Percentiles rank a stretch among this genome's conserved stretches.
Conservation (phyloP, 192 early-diverging fungal genomes). For the Rhizoclosmatium sp. region DNA sequence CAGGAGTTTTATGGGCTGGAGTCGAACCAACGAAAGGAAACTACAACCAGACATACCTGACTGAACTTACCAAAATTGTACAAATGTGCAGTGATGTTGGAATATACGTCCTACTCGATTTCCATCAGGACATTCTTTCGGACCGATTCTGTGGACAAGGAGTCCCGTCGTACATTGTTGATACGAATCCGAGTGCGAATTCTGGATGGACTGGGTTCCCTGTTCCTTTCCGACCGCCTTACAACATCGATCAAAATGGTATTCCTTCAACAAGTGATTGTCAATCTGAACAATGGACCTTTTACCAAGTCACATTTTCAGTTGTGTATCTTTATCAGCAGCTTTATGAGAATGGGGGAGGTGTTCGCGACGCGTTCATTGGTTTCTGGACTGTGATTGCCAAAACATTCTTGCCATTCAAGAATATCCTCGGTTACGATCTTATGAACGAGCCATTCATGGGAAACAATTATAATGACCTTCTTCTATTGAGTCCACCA, state of each 20-base stretch:
- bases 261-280: neutral
- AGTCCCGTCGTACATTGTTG: constrained; percentile 47
- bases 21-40: constrained; percentile 66
- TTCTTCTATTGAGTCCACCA: constrained; percentile 52
- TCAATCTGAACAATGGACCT: neutral
- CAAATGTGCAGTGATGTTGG: constrained; percentile 56
- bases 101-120: constrained; percentile 71
- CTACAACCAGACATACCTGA: constrained; percentile 65
- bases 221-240: neutral
- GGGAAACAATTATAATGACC: constrained; percentile 49
- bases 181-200: neutral
- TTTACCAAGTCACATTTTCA: neutral
- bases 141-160: constrained; percentile 63
- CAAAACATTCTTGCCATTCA: constrained; percentile 49
- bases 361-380: constrained; percentile 62
- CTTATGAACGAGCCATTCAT: constrained; percentile 73
- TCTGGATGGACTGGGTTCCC: neutral
- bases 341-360: constrained; percentile 64
- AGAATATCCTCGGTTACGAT: constrained; percentile 70
- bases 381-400: constrained; percentile 67
- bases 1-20: constrained; percentile 61
- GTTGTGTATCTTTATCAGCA: constrained; percentile 39
- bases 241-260: neutral
- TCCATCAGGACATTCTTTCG: constrained; percentile 68
- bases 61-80: constrained; percentile 58